Evolutionary conservation across 192 early-diverging fungal species (phyloP), one percentile per base, ranked within the genome.

Genomic region (Ambispora gerdemannii): DNA sequence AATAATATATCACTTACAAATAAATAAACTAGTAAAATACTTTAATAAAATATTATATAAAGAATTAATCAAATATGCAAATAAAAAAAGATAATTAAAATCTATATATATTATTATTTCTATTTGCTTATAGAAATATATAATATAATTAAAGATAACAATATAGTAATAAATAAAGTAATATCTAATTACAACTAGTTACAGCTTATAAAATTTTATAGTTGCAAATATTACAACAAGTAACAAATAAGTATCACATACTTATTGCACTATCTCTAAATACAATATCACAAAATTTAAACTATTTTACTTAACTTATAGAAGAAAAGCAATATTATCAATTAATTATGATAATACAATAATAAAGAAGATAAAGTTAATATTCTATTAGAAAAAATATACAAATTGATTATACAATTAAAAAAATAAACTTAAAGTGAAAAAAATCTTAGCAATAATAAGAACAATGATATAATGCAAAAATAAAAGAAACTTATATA

Each of bases 281-380:
- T n/a, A n/a, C n/a, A n/a, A n/a, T n/a, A n/a, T 36, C 3, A 62
- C n/a, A 0, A 3, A 36, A 38, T 22, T 38, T 62, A 36, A 62
- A 62, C 60, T 36, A 24, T 62, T 62, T 22, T 62, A 38, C 2
- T 38, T 62, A 4, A 20, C 35, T 3, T 62, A 62, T 62, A 2
- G n/a, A 38, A 62, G 63, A 50, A 20, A 66, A 0, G 28, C 27
- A 0, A 30, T 50, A 15, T 66, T 66, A 30, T 49, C 47, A 0
- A 66, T 66, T 43, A 36, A 33, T 1, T 36, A 63, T 27, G 4
- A n/a, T 2, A n/a, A 11, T 11, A 13, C 35, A 47, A 47, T 43
- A 28, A 63, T 20, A 11, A 19, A 3, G 4, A 27, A 63, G 34
- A 63, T 17, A 3, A 30, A 28, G n/a, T 32, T 15, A n/a, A 59